Evolutionary conservation across 2,329 filamentous ascomycete genomes (phyloP), one percentile per base, ranked within the genome.

Genomic region (Paracoccidioides lutzii): DNA sequence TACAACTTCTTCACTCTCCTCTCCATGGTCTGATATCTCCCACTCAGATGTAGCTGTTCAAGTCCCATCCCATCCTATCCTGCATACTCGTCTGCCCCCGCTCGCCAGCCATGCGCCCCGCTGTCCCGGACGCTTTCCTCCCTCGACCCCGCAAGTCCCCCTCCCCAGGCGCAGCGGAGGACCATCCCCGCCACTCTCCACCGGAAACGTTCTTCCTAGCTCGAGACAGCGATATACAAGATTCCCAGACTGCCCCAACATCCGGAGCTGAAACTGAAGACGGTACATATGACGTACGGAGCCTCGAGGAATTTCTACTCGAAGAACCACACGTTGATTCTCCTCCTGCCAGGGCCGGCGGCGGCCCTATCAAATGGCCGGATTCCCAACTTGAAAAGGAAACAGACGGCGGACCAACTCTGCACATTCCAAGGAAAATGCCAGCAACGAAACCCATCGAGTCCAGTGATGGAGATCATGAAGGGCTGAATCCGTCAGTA

Each of bases 141-240:
- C 61, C 66, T 59, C 66, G 61, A 57, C 64, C 64, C 62, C 70
- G 65, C 61, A 75, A 72, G 61, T 59, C 62, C 52, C 68, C 63
- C 53, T 69, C 55, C 32, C 49, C 62, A 65, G 51, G 66, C 65
- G 54, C 64, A 62, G 51, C 64, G 57, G 35, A 60, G 63, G 57
- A 61, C 62, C 70, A 74, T 56, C 66, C 67, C 63, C 66, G 67
- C 61, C 66, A 63, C 61, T 62, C 66, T 56, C 70, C 71, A 58
- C 79, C 79, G 44, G 78, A 78, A 52, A 78, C 78, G 53, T 83
- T 83, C 73, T 82, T 83, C 66, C 71, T 84, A 59, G 73, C 76
- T 58, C 79, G 76, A 60, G 78, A 77, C 62, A 71, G 73, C 57
- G 75, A 78, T 53, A 67, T 77, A 61, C 73, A 78, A 58, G 66